Base-by-base conservation (phyloP, 805 yeast species). In the Starmera pachycereana region DNA sequence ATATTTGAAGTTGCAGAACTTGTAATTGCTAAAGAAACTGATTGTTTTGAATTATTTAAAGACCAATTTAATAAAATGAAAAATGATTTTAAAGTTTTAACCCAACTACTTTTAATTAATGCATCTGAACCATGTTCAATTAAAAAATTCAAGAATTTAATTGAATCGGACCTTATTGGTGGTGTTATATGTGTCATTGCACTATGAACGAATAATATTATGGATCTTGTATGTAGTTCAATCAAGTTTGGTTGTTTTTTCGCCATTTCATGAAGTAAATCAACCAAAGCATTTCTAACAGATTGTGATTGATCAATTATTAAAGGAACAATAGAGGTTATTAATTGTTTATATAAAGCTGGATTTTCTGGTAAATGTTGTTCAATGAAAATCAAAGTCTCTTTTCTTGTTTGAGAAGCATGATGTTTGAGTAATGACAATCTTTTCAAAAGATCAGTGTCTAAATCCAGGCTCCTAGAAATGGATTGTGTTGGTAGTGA, bases 181-280 rank as follows among this genome's bases (percentile, higher is more conserved):
- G 87, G 78, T 28, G 72, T 72, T 33, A 92, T 82, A 57, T 92
- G 97, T 13, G 97, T 83, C 96, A 92, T 90, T 4, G 96, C 94
- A 39, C 90, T 81, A 49, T 82, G 83, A 13, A 90, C 68, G 56
- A 82, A 89, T 28, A 90, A 67, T n/a, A 83, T 70, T 40, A 82
- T 54, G 16, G 71, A 61, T 44, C 76, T 62, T 52, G 78, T 64
- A 63, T 82, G 86, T 22, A 82, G 57, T 41, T 72, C 74, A 44
- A 82, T 60, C 25, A 82, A 63, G 4, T 75, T 74, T 0, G 73
- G 69, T 48, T 76, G 79, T 22, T 60, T 59, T 12, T 57, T 52
- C 3, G 76, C 73, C 29, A 78, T 65, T 8, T 68, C 67, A 4
- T 61, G 58, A 5, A 81, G 59, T 11, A 81, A 56, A 0, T 65